These are phyloP conservation scores for Penicillium herquei DNA, from an alignment of 495 filamentous ascomycete genomes.

Conservation along the genomic window DNA sequence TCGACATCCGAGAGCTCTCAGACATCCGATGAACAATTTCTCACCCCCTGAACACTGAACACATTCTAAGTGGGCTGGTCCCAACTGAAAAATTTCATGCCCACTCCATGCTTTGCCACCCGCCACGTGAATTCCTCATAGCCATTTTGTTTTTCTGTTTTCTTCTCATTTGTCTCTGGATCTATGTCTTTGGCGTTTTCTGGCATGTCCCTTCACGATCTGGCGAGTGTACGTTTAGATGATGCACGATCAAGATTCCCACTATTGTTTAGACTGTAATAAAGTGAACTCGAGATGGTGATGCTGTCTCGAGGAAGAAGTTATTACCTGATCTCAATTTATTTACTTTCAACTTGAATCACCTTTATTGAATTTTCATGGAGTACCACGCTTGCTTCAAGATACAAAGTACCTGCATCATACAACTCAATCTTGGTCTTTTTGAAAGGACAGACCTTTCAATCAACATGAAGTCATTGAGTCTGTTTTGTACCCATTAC, in stretches of 20 bases:
- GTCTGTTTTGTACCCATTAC: too few species aligned
- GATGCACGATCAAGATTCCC: conserved; percentile 10
- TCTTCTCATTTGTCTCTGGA: background rate
- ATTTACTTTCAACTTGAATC: too few species aligned
- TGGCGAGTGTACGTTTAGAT: conserved; percentile 6
- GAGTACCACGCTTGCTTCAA: too few species aligned
- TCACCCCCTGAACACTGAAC: conserved; percentile 5
- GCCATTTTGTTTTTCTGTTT: background rate
- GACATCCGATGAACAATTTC: conserved; percentile 9
- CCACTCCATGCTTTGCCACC: background rate
- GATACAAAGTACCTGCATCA: too few species aligned
- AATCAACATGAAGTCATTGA: too few species aligned
- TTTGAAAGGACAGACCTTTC: too few species aligned
- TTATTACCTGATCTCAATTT: background rate
- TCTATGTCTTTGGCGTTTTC: background rate
- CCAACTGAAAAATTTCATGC: conserved; percentile 1
- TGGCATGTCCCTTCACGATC: background rate
- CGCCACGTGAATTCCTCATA: background rate
- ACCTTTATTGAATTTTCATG: too few species aligned
- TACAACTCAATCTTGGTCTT: too few species aligned
- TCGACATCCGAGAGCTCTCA: conserved; percentile 6
- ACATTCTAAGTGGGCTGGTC: conserved; percentile 1
- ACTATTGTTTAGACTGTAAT: conserved; percentile 2
- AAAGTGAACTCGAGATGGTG: too few species aligned
- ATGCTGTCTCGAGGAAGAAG: too few species aligned